Percentiles rank a stretch among this genome's conserved stretches.
Evolutionary conservation across 345 rosid species (phyloP).

Genomic region (Aegle marmelos): DNA sequence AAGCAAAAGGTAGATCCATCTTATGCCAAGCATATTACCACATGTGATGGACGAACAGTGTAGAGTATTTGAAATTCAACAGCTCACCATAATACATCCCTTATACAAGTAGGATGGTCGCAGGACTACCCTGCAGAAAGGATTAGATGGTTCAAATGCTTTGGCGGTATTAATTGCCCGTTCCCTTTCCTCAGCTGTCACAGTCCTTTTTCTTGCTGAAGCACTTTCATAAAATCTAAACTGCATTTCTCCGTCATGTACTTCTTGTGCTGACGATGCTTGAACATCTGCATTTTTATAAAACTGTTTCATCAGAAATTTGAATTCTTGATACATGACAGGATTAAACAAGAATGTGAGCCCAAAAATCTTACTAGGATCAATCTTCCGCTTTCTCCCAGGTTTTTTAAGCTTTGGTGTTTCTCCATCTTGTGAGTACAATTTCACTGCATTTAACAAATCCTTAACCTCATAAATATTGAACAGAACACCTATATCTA

Average conservation of each 20-base stretch:
- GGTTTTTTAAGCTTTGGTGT: slow-evolving; percentile 46
- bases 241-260: slow-evolving; percentile 47
- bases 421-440: slow-evolving; percentile 37
- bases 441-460: slow-evolving; percentile 26
- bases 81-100: slow-evolving; percentile 80
- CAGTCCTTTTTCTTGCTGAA: slow-evolving; percentile 71
- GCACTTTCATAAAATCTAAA: slow-evolving; percentile 75
- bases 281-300: slow-evolving; percentile 37
- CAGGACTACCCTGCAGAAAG: slow-evolving; percentile 82
- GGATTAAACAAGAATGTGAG: not conserved
- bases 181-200: slow-evolving; percentile 79
- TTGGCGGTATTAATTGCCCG: slow-evolving; percentile 70
- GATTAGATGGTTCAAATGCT: slow-evolving; percentile 73
- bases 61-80: slow-evolving; percentile 2
- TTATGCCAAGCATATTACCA: not conserved
- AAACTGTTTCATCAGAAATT: slow-evolving; percentile 9
- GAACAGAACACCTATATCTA: slow-evolving; percentile 21
- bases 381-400: slow-evolving; percentile 62
- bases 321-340: slow-evolving; percentile 2
- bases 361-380: slow-evolving; percentile 54
- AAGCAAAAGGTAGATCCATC: not conserved
- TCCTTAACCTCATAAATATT: slow-evolving; percentile 12
- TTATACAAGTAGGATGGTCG: slow-evolving; percentile 80
- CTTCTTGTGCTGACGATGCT: slow-evolving; percentile 33
- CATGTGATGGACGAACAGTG: not conserved